Base-by-base conservation (phyloP, 106 monocot species). In the Platanthera zijinensis region DNA sequence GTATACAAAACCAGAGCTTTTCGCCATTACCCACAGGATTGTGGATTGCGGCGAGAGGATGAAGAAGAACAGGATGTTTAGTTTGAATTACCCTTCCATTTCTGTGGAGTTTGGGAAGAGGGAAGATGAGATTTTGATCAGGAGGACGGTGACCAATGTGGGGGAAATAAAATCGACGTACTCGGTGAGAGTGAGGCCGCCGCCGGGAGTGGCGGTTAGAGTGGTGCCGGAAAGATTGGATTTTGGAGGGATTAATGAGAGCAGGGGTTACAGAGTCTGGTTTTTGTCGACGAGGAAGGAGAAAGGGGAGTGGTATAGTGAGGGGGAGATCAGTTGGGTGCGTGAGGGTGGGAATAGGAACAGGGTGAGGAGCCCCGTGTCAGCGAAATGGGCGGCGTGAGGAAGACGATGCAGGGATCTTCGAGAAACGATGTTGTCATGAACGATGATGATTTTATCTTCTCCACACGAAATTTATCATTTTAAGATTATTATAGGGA, bases 31-130 rank as follows among this genome's bases (percentile, higher is more conserved):
- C 4, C 90, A 90, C 78, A 52, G 69, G 10, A 87, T 87, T 74
- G 62, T 71, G 51, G 89, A 79, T 79, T 95, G 92, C 74, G 45
- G n/a, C 12, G 74, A 78, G 5, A 48, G 80, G 5, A 74, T 81
- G 48, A 18, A 66, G 5, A 51, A 22, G 45, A 82, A 85, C 59
- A 85, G 56, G 50, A 6, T 39, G n/a, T 89, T 90, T 85, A 83
- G 77, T 73, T 84, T 96, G 22, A 96, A 96, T 78, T 96, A 96
- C 72, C 96, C 96, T 4, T 96, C 96, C 8, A 84, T 96, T 11
- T 74, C 90, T 11, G 83, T 93, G 6, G 57, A 78, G 11, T 93
- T 96, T 79, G 83, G 75, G 79, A 73, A 77, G 7, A 72, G 76
- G n/a, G 75, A 61, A 50, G 81, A 67, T 51, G 73, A 11, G 63